These are phyloP conservation scores for Castanospermum australe DNA, from an alignment of 306 rosid genomes.

Conservation along the genomic window DNA sequence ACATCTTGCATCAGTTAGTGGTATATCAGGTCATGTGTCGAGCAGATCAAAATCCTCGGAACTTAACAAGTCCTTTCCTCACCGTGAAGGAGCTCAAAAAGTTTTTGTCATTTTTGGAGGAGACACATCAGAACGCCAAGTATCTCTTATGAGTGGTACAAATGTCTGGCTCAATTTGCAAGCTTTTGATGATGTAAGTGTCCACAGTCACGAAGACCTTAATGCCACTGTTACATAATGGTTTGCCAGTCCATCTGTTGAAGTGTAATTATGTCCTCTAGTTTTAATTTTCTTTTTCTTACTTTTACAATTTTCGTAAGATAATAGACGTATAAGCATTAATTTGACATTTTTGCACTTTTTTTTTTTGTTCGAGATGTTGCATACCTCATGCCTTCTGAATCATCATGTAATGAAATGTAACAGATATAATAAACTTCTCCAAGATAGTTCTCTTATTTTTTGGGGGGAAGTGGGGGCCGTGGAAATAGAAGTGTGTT, in stretches of 20 bases:
- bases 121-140: conserved; percentile 95
- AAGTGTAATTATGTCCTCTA: neutral
- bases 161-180: conserved; percentile 98
- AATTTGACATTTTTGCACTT: neutral
- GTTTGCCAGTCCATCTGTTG: neutral
- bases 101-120: conserved; percentile 97
- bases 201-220: conserved; percentile 13
- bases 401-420: conserved; percentile 9
- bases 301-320: neutral
- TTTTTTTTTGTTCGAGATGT: neutral
- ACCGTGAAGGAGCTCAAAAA: conserved; percentile 46
- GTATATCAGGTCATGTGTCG: conserved; percentile 42
- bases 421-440: neutral
- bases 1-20: conserved; percentile 54
- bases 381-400: conserved; percentile 11
- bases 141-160: conserved; percentile 98
- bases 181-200: conserved; percentile 85
- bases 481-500: neutral
- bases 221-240: conserved; percentile 12
- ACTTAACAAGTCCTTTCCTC: conserved; percentile 39
- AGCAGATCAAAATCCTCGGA: conserved; percentile 42
- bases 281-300: neutral
- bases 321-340: neutral
- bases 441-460: neutral
- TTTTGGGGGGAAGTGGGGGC: neutral